Percentiles rank a stretch among this genome's conserved stretches.
Evolutionary conservation across 1,284 basidiomycete genomes (phyloP).

Genomic region (Pterulicium gracile): DNA sequence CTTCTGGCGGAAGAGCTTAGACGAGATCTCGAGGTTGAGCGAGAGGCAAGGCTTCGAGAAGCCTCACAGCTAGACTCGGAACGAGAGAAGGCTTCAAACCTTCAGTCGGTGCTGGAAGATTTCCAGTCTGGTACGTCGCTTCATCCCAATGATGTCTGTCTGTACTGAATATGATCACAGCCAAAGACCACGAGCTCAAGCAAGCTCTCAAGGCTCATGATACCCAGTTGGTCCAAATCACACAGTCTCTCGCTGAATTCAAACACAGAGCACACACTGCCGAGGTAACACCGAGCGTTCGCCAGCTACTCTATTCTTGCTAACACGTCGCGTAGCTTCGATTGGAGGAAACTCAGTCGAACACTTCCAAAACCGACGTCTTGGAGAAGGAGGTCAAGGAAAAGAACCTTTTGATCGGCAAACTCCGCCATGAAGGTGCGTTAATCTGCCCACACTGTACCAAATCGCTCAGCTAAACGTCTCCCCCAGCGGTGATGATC

Average conservation of each 20-base stretch:
- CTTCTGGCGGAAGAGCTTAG: slow-evolving; percentile 46
- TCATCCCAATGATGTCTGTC: slow-evolving; percentile 1
- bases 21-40: slow-evolving; percentile 57
- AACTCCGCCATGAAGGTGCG: slow-evolving; percentile 88
- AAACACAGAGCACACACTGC: slow-evolving; percentile 81
- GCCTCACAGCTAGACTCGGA: slow-evolving; percentile 56
- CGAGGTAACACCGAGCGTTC: slow-evolving; percentile 41
- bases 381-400: slow-evolving; percentile 91
- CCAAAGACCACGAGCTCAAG: slow-evolving; percentile 66
- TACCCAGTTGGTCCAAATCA: slow-evolving; percentile 57
- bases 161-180: slow-evolving; percentile 22
- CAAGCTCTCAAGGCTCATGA: slow-evolving; percentile 80
- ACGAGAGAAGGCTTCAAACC: slow-evolving; percentile 66
- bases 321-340: slow-evolving; percentile 31
- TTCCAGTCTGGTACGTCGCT: slow-evolving; percentile 76
- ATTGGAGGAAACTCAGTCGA: slow-evolving; percentile 65
- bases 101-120: slow-evolving; percentile 90
- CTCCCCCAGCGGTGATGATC: slow-evolving; percentile 72
- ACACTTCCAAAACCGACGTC: slow-evolving; percentile 52
- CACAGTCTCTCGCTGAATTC: slow-evolving; percentile 71
- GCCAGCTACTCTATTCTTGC: slow-evolving; percentile 9
- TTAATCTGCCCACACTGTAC: slow-evolving; percentile 5
- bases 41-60: slow-evolving; percentile 42
- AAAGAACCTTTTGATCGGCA: slow-evolving; percentile 85
- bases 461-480: no score